phyloP scores from a whole-genome alignment of 1,139 yeast species.

The Protomyces arabidopsidicola region DNA sequence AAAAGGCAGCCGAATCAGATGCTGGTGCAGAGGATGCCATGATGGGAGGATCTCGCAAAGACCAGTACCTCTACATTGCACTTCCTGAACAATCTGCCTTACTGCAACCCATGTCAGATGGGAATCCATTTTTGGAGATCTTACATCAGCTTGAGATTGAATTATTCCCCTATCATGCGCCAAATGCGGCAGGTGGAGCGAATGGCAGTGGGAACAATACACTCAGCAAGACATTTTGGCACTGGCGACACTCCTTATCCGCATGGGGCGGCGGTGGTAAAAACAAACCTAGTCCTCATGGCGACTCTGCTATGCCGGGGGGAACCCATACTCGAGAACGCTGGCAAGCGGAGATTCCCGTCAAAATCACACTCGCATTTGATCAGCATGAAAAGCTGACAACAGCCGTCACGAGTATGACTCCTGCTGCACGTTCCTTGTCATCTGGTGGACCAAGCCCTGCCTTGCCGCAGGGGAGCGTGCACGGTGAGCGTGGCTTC shows the following conservation, averaged over 20 bases:
- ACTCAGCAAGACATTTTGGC: neutral
- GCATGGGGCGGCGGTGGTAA: neutral
- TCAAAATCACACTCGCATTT: neutral
- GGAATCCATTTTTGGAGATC: conserved; percentile 21
- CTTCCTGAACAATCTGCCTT: conserved; percentile 17
- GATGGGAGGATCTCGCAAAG: conserved; percentile 22
- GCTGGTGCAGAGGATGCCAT: conserved; percentile 1
- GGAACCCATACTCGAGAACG: neutral
- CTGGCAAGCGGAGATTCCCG: conserved; percentile 22
- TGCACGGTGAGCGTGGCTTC: neutral
- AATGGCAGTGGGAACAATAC: neutral
- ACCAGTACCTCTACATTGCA: conserved; percentile 26
- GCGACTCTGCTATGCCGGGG: neutral
- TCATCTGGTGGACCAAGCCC: neutral
- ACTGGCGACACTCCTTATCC: neutral
- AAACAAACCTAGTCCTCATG: neutral
- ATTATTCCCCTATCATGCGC: conserved; percentile 4
- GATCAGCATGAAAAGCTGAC: neutral
- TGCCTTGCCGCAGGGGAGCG: neutral
- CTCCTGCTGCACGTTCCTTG: neutral
- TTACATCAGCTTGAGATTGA: conserved; percentile 18
- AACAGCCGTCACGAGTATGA: neutral
- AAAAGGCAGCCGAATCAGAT: neutral
- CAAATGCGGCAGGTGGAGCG: neutral
- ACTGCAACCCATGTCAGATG: conserved; percentile 24